These are phyloP conservation scores for Knufia petricola DNA, from an alignment of 2,329 filamentous ascomycete genomes.

Conservation along the genomic window DNA sequence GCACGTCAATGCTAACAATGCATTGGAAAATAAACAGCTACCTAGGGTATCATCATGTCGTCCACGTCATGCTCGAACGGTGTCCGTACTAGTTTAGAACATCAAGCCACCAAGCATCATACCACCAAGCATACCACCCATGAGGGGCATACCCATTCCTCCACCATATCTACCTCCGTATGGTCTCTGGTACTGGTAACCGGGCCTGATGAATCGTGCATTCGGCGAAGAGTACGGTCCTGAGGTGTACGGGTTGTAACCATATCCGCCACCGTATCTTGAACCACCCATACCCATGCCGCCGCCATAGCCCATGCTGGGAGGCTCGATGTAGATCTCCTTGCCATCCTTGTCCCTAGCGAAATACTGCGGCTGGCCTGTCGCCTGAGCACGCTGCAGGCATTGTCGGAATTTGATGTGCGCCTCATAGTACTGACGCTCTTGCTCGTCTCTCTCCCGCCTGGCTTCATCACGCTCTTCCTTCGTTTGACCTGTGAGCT, in stretches of 20 bases:
- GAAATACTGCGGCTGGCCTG: conserved; percentile 47
- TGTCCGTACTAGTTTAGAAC: conserved; percentile 16
- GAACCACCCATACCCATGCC: conserved; percentile 16
- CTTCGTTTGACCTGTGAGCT: conserved; percentile 48
- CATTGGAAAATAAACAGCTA: no score
- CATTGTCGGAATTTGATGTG: conserved; percentile 43
- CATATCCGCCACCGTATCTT: conserved; percentile 27
- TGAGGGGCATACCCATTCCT: conserved; percentile 37
- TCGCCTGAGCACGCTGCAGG: conserved; percentile 43
- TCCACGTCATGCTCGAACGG: no score
- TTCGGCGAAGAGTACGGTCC: conserved; percentile 41
- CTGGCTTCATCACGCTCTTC: conserved; percentile 43
- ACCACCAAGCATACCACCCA: conserved; percentile 40
- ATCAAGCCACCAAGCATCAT: conserved; percentile 38
- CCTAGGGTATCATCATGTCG: no score
- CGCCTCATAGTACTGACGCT: conserved; percentile 42
- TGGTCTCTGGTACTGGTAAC: conserved; percentile 38
- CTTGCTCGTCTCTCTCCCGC: conserved; percentile 38
- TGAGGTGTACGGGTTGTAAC: conserved; percentile 38
- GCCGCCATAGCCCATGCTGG: conserved; percentile 29
- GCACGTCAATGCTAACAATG: no score
- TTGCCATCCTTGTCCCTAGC: conserved; percentile 45
- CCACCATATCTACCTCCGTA: conserved; percentile 37
- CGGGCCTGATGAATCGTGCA: conserved; percentile 41
- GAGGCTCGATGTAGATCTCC: conserved; percentile 52